Evolutionary conservation across 2,329 filamentous ascomycete genomes (phyloP).

Genomic region (Chaetomium globosum): DNA sequence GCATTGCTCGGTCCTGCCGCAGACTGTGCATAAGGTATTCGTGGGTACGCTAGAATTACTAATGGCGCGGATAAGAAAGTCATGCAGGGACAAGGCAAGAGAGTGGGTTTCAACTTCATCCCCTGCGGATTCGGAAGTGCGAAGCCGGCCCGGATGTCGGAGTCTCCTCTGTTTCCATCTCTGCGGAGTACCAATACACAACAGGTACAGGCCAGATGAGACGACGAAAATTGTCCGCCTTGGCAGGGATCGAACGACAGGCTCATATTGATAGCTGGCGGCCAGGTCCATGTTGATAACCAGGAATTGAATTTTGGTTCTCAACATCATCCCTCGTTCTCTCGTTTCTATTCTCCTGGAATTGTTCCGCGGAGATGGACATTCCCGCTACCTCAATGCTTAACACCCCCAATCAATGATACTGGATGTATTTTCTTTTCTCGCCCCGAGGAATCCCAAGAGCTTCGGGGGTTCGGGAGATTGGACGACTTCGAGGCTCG

Average conservation of each 20-base stretch:
- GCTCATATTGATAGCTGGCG: not conserved
- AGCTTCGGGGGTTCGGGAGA: not conserved
- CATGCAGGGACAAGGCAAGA: slow-evolving; percentile 7
- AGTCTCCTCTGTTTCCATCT: slow-evolving; percentile 17
- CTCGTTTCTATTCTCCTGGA: not conserved
- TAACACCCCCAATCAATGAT: slow-evolving; percentile 8
- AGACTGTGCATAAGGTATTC: not conserved
- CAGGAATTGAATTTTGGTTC: not conserved
- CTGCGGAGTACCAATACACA: too few species aligned
- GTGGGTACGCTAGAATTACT: not conserved
- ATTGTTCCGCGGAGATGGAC: slow-evolving; percentile 24
- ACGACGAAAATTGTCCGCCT: slow-evolving; percentile 30
- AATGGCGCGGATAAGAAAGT: slow-evolving; percentile 22
- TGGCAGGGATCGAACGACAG: slow-evolving; percentile 27
- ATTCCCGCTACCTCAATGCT: not conserved
- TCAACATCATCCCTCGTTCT: not conserved
- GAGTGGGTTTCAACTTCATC: slow-evolving; percentile 9
- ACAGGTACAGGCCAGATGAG: not conserved
- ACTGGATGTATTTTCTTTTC: not conserved
- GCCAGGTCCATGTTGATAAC: not conserved
- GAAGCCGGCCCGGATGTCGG: slow-evolving; percentile 35
- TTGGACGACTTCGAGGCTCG: not conserved
- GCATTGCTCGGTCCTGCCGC: not conserved
- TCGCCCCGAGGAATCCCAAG: slow-evolving; percentile 11
- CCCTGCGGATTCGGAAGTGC: slow-evolving; percentile 21